Conservation (phyloP, 2,329 filamentous ascomycete genomes). For the Lizonia empirigonia region DNA sequence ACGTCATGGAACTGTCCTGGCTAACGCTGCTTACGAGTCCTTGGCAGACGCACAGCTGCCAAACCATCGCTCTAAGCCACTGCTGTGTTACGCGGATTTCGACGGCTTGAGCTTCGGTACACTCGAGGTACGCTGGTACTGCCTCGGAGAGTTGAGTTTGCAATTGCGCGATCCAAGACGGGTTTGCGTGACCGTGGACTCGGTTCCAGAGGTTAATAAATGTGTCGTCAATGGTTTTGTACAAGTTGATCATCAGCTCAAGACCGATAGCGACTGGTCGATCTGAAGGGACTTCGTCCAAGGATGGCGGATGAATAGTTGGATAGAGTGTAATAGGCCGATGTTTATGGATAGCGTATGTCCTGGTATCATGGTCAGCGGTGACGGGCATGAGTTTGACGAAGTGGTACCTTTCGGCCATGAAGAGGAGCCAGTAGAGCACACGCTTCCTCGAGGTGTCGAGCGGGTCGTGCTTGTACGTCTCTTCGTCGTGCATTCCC, state of each 20-base stretch:
- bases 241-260: conserved; percentile 64
- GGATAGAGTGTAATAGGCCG: conserved; percentile 67
- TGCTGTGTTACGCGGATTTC: conserved; percentile 73
- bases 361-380: conserved; percentile 50
- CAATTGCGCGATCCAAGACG: conserved; percentile 54
- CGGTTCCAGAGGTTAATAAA: conserved; percentile 71
- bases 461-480: conserved; percentile 58
- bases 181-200: conserved; percentile 53
- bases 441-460: conserved; percentile 61
- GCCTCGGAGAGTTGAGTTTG: conserved; percentile 59
- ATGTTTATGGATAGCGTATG: conserved; percentile 67
- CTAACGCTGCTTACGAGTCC: conserved; percentile 66
- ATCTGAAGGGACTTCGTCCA: conserved; percentile 59
- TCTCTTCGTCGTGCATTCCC: conserved; percentile 63
- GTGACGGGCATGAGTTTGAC: not conserved
- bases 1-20: conserved; percentile 64
- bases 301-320: conserved; percentile 60
- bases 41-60: conserved; percentile 72
- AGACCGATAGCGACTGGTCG: conserved; percentile 63
- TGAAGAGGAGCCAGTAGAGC: conserved; percentile 67
- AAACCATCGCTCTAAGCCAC: conserved; percentile 73
- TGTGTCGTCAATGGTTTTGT: conserved; percentile 66
- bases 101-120: conserved; percentile 69
- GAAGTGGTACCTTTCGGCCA: conserved; percentile 60
- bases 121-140: conserved; percentile 61